Evolutionary conservation across 495 filamentous ascomycete genomes (phyloP).

Genomic region (Talaromyces proteolyticus): DNA sequence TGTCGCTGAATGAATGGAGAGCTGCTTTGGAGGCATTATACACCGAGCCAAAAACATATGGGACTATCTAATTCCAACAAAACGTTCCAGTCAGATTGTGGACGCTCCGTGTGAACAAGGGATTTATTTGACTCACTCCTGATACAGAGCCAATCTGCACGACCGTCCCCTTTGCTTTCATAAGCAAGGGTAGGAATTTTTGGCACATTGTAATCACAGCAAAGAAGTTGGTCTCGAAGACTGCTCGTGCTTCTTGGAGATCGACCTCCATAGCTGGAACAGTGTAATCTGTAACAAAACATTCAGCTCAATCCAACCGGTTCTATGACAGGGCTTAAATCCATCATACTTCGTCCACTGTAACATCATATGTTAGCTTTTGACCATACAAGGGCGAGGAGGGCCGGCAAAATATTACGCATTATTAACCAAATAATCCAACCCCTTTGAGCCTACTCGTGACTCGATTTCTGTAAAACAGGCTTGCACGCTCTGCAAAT

Average conservation of each 20-base stretch:
- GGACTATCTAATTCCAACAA: slow-evolving; percentile 32
- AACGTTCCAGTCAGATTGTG: neutral
- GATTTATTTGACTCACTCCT: slow-evolving; percentile 23
- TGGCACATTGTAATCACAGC: slow-evolving; percentile 55
- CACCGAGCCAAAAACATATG: slow-evolving; percentile 48
- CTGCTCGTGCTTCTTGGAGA: slow-evolving; percentile 39
- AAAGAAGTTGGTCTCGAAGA: slow-evolving; percentile 56
- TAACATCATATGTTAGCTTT: neutral
- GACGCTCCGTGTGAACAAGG: neutral
- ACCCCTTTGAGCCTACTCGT: slow-evolving; percentile 23
- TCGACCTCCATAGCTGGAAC: slow-evolving; percentile 55
- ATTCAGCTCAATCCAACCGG: neutral
- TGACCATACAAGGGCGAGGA: neutral
- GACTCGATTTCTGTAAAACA: slow-evolving; percentile 33
- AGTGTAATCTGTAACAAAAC: slow-evolving; percentile 42
- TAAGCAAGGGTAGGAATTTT: slow-evolving; percentile 51
- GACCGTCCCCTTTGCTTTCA: slow-evolving; percentile 53
- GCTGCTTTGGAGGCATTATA: slow-evolving; percentile 65
- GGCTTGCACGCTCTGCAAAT: slow-evolving; percentile 34
- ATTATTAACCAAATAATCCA: slow-evolving; percentile 60
- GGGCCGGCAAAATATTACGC: slow-evolving; percentile 28
- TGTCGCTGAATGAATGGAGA: slow-evolving; percentile 53
- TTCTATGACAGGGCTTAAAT: neutral
- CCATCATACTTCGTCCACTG: slow-evolving; percentile 32
- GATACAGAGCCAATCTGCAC: slow-evolving; percentile 56